A percentile compares a stretch with the other conserved stretches of the same genome.
Evolutionary conservation across 2,329 filamentous ascomycete species (phyloP).

Genomic region (Alternaria triticina): DNA sequence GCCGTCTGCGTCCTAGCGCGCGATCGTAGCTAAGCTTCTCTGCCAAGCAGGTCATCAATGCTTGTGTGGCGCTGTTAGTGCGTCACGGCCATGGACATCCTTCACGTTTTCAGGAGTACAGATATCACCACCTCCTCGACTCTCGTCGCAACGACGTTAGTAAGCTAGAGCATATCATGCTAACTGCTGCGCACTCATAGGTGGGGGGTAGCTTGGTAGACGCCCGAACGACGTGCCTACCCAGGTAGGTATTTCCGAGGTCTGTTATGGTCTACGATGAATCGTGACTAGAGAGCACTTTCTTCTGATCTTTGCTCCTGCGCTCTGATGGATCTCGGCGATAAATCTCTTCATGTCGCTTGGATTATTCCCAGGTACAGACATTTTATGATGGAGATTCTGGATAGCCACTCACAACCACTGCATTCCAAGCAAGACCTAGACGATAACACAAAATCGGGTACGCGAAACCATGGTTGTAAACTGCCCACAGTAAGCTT

Average conservation of each 20-base stretch:
- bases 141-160: background rate
- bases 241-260: background rate
- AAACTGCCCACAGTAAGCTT: background rate
- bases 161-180: background rate
- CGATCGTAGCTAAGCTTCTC: conserved; percentile 31
- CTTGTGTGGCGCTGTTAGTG: conserved; percentile 23
- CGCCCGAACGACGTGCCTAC: background rate
- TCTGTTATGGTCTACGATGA: background rate
- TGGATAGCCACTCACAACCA: background rate
- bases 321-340: background rate
- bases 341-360: background rate
- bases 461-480: background rate
- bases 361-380: background rate
- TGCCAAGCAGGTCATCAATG: conserved; percentile 31
- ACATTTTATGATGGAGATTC: background rate
- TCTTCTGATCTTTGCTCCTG: background rate
- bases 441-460: background rate
- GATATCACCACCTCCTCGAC: background rate
- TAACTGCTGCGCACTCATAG: background rate
- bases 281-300: background rate
- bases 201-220: background rate
- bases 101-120: background rate
- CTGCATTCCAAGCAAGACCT: background rate
- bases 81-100: background rate
- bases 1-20: conserved; percentile 5